Base-by-base conservation (phyloP, 768 basidiomycete genomes). In the Podaxis sp. region DNA sequence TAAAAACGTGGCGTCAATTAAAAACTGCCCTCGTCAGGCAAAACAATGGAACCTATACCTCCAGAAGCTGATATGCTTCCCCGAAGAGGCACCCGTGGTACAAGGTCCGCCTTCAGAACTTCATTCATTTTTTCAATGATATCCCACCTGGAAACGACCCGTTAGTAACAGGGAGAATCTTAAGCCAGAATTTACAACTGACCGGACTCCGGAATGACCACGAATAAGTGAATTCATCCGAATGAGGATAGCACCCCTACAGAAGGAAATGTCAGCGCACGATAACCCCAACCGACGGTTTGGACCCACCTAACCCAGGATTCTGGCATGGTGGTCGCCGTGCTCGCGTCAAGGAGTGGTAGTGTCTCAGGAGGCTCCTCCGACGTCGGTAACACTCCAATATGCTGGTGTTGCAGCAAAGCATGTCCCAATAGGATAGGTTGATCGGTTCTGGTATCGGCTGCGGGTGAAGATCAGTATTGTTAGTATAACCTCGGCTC, bases 211-310 rank as follows among this genome's bases (percentile, higher is more conserved):
- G 26, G 90, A 92, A 73, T 93, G 91, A 0, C 89, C 91, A 44
- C 91, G 86, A 67, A 91, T 87, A 56, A 93, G 82, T 0, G 89
- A 90, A 72, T 93, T 93, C 83, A 89, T 87, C 65, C 92, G 86
- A 65, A 93, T 81, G 26, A 90, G 73, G 67, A 93, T 92, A 0
- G 90, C 89, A 40, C 87, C 90, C 28, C 88, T 86, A 33, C 76
- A 74, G 13, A 52, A 39, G 24, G 33, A 17, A 12, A 22, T 24
- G 8, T 28, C 12, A 15, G 49, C 2, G 49, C 40, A 28, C 5
- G 9, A 15, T 13, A 12, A 9, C 26, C 4, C 22, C 9, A 24
- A 51, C 24, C 22, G 5, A 28, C 6, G 49, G 24, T 6, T 46
- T 17, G 22, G 24, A 15, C 70, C 56, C 65, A 80, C 79, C 92